Evolutionary conservation across 805 yeast genomes (phyloP), one percentile per base, ranked within the genome.

Genomic region (Cephaloascus fragrans): DNA sequence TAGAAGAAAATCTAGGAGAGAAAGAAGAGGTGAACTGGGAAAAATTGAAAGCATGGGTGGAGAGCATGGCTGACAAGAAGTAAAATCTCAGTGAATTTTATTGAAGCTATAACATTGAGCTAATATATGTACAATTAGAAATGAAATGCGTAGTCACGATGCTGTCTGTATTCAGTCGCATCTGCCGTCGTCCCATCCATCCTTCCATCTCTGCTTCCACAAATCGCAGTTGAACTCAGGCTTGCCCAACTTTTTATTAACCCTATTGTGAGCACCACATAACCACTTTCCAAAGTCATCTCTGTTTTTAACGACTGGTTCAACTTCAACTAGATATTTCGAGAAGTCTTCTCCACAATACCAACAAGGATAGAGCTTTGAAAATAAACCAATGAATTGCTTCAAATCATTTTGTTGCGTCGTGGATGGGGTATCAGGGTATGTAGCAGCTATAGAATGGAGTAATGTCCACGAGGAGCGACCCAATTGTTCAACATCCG

Each of bases 121-220:
- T n/a, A n/a, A n/a, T n/a, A n/a, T n/a, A n/a, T n/a, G n/a, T n/a
- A n/a, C n/a, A n/a, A n/a, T n/a, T n/a, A n/a, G n/a, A n/a, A n/a
- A n/a, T n/a, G n/a, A n/a, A n/a, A n/a, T n/a, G n/a, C n/a, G n/a
- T n/a, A n/a, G n/a, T n/a, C n/a, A n/a, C n/a, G n/a, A n/a, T n/a
- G n/a, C n/a, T n/a, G n/a, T n/a, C n/a, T n/a, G n/a, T n/a, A n/a
- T n/a, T n/a, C 45, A 67, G 42, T 71, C 74, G 46, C 77, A 71
- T 18, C 68, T 56, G 2, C 75, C 75, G 47, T 73, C 77, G 29
- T 83, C 82, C 96, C 96, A 88, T 1, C 97, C 97, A 49, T 86
- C 95, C 47, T 73, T 79, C 98, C 98, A 90, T 53, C 98, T 77
- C 50, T 83, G 77, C 55, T 80, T 80, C 98, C 98, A 93, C 46